Evolutionary conservation across 1,139 yeast species (phyloP), one percentile per base, ranked within the genome.

Genomic region (Geotrichum histeridarum): DNA sequence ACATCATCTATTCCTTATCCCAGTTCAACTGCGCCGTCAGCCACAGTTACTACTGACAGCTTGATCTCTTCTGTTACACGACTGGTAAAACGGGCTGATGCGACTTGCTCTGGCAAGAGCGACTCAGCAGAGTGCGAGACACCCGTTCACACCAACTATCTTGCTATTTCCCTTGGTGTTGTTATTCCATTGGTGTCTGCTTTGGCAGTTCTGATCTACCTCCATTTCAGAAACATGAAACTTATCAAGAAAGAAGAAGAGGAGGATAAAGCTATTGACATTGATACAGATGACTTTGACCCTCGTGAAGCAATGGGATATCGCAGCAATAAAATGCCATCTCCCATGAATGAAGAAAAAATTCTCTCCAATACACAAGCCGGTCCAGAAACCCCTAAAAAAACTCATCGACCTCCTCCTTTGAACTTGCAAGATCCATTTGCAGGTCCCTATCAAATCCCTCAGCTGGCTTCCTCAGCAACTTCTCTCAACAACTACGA

Each of bases 101-200:
- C 30, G 31, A 18, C 44, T 12, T 17, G 30, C 33, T 17, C 54
- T 43, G 32, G 33, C 1, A 50, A 60, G 7, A 54, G 56, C 50
- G 43, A 60, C 37, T 57, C 64, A 3, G 57, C 61, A 17, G 53
- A 48, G 46, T 69, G 72, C 54, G 61, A 64, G 52, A 61, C 59
- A 46, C 71, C 72, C 12, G 61, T 54, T 17, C 60, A 63, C 30
- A 57, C 61, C 43, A 56, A 51, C 32, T 61, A 66, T 50, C 60
- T 73, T 15, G 72, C 75, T 9, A 70, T 73, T 51, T 74, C 67
- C 4, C 64, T 73, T 4, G 76, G 74, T 11, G 69, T 73, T 11
- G 73, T 72, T 5, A 64, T 73, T 35, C 77, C 77, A 6, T 54
- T 68, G 12, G 55, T 60, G 2, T 49, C 67, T n/a, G 73, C 75